Conservation (phyloP, 495 filamentous ascomycete genomes). For the Cercophora scortea region DNA sequence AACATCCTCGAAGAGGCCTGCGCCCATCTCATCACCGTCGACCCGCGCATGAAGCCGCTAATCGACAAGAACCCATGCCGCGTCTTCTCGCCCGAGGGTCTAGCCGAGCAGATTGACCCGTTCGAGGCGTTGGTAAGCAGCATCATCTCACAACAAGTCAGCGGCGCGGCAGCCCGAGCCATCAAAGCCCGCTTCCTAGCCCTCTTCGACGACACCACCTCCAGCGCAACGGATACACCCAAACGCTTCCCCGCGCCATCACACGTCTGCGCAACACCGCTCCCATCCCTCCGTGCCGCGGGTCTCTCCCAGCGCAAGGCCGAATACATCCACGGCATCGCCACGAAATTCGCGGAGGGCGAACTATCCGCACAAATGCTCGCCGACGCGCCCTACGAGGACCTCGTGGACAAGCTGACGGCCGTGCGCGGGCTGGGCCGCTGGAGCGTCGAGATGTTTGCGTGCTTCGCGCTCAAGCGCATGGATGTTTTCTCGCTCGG, state of each 20-base stretch:
- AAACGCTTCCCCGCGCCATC: conserved; percentile 65
- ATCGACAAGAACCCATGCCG: conserved; percentile 69
- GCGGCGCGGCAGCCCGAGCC: conserved; percentile 77
- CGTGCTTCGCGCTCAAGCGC: conserved; percentile 82
- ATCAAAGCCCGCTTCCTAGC: conserved; percentile 80
- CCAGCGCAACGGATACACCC: neutral
- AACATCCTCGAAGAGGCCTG: conserved; percentile 71
- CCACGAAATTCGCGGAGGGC: conserved; percentile 67
- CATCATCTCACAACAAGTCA: conserved; percentile 95
- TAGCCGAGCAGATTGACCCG: conserved; percentile 79
- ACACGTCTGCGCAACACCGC: conserved; percentile 51
- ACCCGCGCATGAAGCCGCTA: conserved; percentile 63
- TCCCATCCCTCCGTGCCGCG: conserved; percentile 66
- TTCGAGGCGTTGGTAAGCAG: conserved; percentile 74
- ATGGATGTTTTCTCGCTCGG: conserved; percentile 90
- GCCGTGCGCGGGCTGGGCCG: conserved; percentile 78
- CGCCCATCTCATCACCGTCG: conserved; percentile 67
- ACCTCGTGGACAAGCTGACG: conserved; percentile 71
- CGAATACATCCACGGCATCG: conserved; percentile 82
- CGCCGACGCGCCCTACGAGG: conserved; percentile 71
- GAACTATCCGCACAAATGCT: conserved; percentile 71
- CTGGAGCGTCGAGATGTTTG: conserved; percentile 98
- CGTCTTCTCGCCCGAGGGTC: conserved; percentile 72
- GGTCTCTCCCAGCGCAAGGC: conserved; percentile 89
- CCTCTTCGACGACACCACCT: conserved; percentile 44